These are phyloP conservation scores for Microcyclospora tardicrescens DNA, from an alignment of 2,329 filamentous ascomycete genomes.

Conservation along the genomic window DNA sequence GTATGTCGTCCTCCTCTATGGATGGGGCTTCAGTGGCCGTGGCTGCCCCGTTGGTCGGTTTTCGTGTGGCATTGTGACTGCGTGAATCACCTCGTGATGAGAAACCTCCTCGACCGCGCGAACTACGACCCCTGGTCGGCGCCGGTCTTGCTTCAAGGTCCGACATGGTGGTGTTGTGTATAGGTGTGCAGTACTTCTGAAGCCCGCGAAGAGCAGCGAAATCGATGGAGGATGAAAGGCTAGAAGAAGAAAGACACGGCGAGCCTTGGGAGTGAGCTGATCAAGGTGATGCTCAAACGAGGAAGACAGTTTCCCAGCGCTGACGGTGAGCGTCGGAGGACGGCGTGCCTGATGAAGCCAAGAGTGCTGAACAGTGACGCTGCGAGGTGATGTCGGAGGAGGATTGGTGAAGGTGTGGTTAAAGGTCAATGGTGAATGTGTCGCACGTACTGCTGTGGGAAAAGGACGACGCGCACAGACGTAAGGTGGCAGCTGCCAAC, in stretches of 20 bases:
- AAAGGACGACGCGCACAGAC: no score
- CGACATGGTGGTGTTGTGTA: conserved; percentile 55
- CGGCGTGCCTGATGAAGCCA: background rate
- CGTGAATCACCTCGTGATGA: conserved; percentile 30
- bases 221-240: background rate
- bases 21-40: conserved; percentile 27
- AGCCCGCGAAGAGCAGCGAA: background rate
- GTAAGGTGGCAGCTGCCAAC: no score
- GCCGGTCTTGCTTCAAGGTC: conserved; percentile 78
- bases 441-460: no score
- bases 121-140: conserved; percentile 78
- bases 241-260: background rate
- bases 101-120: conserved; percentile 64
- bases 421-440: no score
- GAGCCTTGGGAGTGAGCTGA: background rate
- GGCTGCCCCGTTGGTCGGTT: conserved; percentile 54
- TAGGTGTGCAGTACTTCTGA: conserved; percentile 3
- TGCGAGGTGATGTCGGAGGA: no score
- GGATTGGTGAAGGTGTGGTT: no score
- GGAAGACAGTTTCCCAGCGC: background rate
- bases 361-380: background rate
- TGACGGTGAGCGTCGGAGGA: background rate
- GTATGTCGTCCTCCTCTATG: conserved; percentile 42
- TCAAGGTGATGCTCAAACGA: background rate
- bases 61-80: conserved; percentile 9